These are phyloP conservation scores for Noccaea bulbosa DNA, from an alignment of 345 rosid species.

Conservation along the genomic window DNA sequence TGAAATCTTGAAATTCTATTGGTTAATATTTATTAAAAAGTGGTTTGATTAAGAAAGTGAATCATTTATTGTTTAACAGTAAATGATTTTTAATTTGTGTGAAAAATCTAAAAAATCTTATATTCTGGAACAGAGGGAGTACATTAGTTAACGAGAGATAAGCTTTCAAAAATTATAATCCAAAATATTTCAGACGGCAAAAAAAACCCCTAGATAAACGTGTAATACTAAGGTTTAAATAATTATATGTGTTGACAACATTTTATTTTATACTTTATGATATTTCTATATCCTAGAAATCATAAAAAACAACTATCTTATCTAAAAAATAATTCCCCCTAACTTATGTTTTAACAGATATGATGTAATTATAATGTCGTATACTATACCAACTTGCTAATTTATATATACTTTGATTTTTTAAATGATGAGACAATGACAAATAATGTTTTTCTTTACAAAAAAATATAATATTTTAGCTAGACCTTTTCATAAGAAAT, in stretches of 20 bases:
- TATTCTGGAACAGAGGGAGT: too few species aligned
- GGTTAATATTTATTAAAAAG: too few species aligned
- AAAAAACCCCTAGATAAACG: too few species aligned
- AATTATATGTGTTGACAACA: neutral
- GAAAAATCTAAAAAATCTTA: too few species aligned
- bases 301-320: neutral
- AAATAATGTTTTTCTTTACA: neutral
- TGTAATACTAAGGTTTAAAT: neutral
- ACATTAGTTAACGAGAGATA: too few species aligned
- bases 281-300: neutral
- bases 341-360: conserved; percentile 5
- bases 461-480: neutral
- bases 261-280: neutral
- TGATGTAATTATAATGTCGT: conserved; percentile 31
- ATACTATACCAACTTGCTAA: conserved; percentile 30
- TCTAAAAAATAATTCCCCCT: neutral
- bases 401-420: conserved; percentile 8
- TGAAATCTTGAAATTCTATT: too few species aligned
- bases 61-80: too few species aligned
- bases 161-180: too few species aligned
- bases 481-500: conserved; percentile 6
- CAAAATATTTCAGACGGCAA: too few species aligned
- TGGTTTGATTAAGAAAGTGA: too few species aligned
- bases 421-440: conserved; percentile 22
- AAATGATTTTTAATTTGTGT: too few species aligned